Evolutionary conservation across 2,329 filamentous ascomycete genomes (phyloP), one percentile per base, ranked within the genome.

Genomic region (Colletotrichum sp.): DNA sequence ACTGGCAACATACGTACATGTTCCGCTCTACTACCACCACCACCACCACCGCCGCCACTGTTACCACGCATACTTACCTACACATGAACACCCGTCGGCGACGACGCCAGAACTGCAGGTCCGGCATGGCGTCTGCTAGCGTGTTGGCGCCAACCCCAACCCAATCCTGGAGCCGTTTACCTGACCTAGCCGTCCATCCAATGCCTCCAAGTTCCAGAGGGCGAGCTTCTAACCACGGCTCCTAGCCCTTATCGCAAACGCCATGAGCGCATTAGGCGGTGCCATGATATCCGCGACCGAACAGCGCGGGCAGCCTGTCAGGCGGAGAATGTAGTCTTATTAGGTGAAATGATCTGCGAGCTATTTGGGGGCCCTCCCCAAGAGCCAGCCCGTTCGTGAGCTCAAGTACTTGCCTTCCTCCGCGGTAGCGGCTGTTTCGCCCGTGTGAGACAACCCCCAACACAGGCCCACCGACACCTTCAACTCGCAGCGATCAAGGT

Each of bases 251-350:
- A 22, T 16, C 13, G 39, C 64, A 72, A 63, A 68, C 57, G 27
- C 70, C 57, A 73, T 29, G 39, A 55, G 57, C 73, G 70, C 64
- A 64, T 69, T 64, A 61, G 64, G 59, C 49, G 64, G n/a, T 44
- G 70, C 70, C 27, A 72, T 69, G 57, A 65, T 73, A 69, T 55
- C 70, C 64, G 64, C 73, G 64, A 73, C 64, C 59, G 44, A 72
- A 57, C 57, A 71, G 65, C 75, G 44, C 44, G 44, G 57, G 72
- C 67, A 67, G 66, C 75, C 36, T 75, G 75, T 75, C 62, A 67
- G 66, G 67, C 66, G 71, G 66, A 68, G 72, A 77, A 75, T 77
- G 71, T 67, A 71, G 71, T 77, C 67, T 75, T 63, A 75, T 77
- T 77, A 77, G 32, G 39, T 69, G 64, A 65, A 71, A 71, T 75